Evolutionary conservation across 2,329 filamentous ascomycete genomes (phyloP).

Genomic region (Nannizzia gypsea): DNA sequence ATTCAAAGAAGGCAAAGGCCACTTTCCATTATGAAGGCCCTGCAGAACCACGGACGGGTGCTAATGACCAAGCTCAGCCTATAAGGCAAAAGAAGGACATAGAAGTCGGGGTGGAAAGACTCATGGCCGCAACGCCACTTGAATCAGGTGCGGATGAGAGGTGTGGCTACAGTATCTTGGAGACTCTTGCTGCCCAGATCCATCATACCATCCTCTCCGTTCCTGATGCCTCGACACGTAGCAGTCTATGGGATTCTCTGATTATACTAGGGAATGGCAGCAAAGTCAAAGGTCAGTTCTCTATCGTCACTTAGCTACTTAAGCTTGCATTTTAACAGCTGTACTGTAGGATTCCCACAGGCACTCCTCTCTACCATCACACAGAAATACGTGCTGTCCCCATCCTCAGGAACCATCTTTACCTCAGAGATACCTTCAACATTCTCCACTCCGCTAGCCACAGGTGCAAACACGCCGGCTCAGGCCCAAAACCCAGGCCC

Average conservation of each 20-base stretch:
- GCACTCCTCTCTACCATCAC: constrained; percentile 70
- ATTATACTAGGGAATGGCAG: constrained; percentile 85
- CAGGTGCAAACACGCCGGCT: constrained; percentile 72
- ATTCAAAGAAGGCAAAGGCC: constrained; percentile 47
- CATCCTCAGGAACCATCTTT: constrained; percentile 89
- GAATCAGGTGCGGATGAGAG: constrained; percentile 22
- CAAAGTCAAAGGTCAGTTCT: constrained; percentile 43
- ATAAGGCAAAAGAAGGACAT: constrained; percentile 44
- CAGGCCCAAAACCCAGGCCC: constrained; percentile 35
- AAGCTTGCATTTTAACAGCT: too few species aligned
- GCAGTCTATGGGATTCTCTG: constrained; percentile 80
- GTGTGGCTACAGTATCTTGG: constrained; percentile 53
- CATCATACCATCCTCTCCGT: constrained; percentile 74
- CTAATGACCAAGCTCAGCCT: constrained; percentile 36
- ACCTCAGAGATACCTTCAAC: constrained; percentile 92
- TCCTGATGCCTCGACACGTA: constrained; percentile 71
- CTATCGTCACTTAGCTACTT: too few species aligned
- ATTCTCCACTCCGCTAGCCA: constrained; percentile 79
- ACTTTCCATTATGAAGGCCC: constrained; percentile 52
- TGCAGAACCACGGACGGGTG: constrained; percentile 42
- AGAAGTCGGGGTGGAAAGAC: constrained; percentile 51
- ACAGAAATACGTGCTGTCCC: constrained; percentile 78
- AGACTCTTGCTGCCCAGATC: constrained; percentile 71
- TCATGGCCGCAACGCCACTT: constrained; percentile 42
- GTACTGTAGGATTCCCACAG: constrained; percentile 61